Evolutionary conservation across 306 rosid genomes (phyloP).

Genomic region (Gleditsia sinensis): DNA sequence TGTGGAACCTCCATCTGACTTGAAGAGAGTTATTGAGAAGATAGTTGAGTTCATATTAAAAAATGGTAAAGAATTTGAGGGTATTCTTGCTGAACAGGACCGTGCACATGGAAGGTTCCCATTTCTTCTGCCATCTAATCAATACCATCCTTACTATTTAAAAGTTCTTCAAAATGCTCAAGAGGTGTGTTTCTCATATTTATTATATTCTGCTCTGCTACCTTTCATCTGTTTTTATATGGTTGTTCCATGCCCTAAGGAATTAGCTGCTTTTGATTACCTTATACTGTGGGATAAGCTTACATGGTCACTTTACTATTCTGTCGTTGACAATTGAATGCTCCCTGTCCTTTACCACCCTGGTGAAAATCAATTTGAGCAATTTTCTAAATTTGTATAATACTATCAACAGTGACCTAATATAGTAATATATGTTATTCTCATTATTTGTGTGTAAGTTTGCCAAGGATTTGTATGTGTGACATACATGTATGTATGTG

Average conservation of each 20-base stretch:
- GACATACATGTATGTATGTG: conserved; percentile 18
- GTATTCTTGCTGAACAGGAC: conserved; percentile 77
- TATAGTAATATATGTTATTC: conserved; percentile 17
- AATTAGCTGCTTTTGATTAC: conserved; percentile 2
- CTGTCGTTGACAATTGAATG: background rate
- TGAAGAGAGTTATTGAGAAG: conserved; percentile 76
- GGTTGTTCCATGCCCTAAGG: background rate
- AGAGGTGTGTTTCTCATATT: conserved; percentile 54
- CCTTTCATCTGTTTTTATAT: conserved; percentile 14
- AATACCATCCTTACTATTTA: conserved; percentile 71
- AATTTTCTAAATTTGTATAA: background rate
- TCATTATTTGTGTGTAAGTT: no score
- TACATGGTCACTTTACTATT: background rate
- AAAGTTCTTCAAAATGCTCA: conserved; percentile 60
- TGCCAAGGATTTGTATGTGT: background rate
- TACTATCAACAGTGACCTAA: background rate
- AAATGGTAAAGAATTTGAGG: conserved; percentile 80
- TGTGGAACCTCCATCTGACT: conserved; percentile 75
- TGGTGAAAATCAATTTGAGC: background rate
- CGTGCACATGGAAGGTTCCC: conserved; percentile 79
- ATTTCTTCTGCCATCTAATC: conserved; percentile 76
- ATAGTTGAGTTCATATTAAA: conserved; percentile 76
- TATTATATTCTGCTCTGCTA: background rate
- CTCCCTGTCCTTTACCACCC: background rate
- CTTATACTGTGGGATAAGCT: background rate